phyloP scores from a whole-genome alignment of 805 yeast genomes.

The Candida nanaspora region DNA sequence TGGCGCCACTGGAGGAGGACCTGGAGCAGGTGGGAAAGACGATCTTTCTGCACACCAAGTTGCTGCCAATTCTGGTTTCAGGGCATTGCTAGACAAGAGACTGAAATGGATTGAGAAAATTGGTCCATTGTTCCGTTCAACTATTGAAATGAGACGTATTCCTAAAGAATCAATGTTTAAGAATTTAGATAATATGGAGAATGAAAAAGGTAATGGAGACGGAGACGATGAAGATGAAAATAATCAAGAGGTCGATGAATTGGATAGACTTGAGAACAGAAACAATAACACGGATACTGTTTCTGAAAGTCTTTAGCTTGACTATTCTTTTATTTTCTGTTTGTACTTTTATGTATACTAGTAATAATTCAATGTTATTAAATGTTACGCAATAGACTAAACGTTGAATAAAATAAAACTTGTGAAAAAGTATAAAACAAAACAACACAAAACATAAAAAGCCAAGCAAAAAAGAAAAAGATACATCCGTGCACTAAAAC shows the following conservation, averaged over 20 bases:
- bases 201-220: slow-evolving; percentile 17
- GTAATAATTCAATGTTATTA: no score
- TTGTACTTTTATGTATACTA: no score
- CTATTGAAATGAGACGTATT: slow-evolving; percentile 66
- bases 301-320: not conserved
- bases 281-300: slow-evolving; percentile 6
- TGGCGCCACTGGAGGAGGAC: slow-evolving; percentile 3
- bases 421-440: no score
- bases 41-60: slow-evolving; percentile 46
- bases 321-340: no score
- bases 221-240: slow-evolving; percentile 5
- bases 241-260: not conserved
- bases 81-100: slow-evolving; percentile 78
- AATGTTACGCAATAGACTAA: no score
- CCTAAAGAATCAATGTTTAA: slow-evolving; percentile 58
- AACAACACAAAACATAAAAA: no score
- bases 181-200: slow-evolving; percentile 16
- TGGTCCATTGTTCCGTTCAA: slow-evolving; percentile 73
- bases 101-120: slow-evolving; percentile 82
- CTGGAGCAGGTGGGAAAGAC: slow-evolving; percentile 17
- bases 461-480: no score
- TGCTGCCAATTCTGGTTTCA: slow-evolving; percentile 71
- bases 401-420: no score
- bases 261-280: slow-evolving; percentile 9
- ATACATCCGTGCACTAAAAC: no score